These are phyloP conservation scores for Parastagonospora nodorum DNA, from an alignment of 2,329 filamentous ascomycete species.

Conservation along the genomic window DNA sequence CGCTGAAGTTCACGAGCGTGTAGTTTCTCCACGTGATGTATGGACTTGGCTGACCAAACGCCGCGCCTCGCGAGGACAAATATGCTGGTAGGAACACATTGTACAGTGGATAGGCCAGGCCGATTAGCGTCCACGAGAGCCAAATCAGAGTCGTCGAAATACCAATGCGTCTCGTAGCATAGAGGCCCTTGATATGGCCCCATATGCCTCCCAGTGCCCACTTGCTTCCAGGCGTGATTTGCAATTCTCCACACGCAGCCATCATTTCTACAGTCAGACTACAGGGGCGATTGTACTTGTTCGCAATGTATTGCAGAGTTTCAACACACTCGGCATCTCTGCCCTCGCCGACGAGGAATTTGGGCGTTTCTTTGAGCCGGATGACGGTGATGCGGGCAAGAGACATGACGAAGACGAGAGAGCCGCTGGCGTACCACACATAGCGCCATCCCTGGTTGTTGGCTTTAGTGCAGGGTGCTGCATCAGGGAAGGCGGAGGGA, in stretches of 20 bases:
- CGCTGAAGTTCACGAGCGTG: constrained; percentile 68
- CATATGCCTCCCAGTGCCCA: constrained; percentile 48
- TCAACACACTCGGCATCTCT: constrained; percentile 58
- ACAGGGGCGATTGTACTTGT: constrained; percentile 59
- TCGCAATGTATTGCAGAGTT: constrained; percentile 56
- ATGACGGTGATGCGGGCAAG: constrained; percentile 60
- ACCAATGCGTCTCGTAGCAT: constrained; percentile 63
- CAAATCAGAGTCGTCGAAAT: constrained; percentile 69
- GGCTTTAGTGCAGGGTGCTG: constrained; percentile 53
- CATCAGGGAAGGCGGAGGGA: constrained; percentile 39
- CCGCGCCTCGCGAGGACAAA: constrained; percentile 63
- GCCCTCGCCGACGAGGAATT: constrained; percentile 60
- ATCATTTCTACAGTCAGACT: constrained; percentile 57
- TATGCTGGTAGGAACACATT: constrained; percentile 74
- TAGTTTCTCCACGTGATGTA: constrained; percentile 75
- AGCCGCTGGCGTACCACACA: constrained; percentile 59
- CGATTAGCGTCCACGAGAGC: constrained; percentile 72
- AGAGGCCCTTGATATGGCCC: constrained; percentile 68
- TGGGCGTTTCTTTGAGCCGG: constrained; percentile 61
- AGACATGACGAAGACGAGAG: constrained; percentile 60
- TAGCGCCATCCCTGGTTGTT: constrained; percentile 65
- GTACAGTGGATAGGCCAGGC: constrained; percentile 75
- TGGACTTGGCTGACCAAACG: constrained; percentile 57
- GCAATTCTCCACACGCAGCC: constrained; percentile 50
- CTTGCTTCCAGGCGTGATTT: constrained; percentile 32